These are phyloP conservation scores for Xylaria sp. DNA, from an alignment of 2,329 filamentous ascomycete species.

Conservation along the genomic window DNA sequence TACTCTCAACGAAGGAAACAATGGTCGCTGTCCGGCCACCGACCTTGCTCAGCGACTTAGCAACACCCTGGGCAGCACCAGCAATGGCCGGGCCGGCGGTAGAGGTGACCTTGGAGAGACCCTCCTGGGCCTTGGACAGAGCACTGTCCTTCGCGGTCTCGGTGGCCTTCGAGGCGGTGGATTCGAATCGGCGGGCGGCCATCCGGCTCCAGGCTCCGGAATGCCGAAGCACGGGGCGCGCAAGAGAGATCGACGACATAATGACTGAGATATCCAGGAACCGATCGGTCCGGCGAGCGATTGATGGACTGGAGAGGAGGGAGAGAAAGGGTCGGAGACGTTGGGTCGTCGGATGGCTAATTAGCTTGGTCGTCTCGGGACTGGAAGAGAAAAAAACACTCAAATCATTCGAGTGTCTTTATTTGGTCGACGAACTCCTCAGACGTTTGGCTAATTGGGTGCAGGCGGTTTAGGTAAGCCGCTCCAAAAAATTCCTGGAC, in stretches of 20 bases:
- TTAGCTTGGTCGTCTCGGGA: constrained; percentile 25
- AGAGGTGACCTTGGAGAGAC: constrained; percentile 73
- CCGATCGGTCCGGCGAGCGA: constrained; percentile 1
- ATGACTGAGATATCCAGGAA: constrained; percentile 12
- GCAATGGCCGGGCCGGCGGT: constrained; percentile 73
- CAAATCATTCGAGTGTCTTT: constrained; percentile 29
- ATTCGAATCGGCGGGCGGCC: constrained; percentile 55
- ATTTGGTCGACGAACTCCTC: constrained; percentile 4
- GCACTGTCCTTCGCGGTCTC: constrained; percentile 34
- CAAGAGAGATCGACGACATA: constrained; percentile 32
- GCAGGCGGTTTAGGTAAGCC: constrained; percentile 16
- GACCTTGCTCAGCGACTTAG: constrained; percentile 64
- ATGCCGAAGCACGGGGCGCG: constrained; percentile 33
- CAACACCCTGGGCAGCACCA: constrained; percentile 63
- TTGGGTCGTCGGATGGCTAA: constrained; percentile 22
- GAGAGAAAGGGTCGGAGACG: not conserved
- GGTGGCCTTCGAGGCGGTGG: constrained; percentile 40
- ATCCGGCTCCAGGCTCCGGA: constrained; percentile 38
- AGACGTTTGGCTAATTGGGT: constrained; percentile 9
- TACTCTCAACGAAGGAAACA: constrained; percentile 81
- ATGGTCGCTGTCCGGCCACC: constrained; percentile 78
- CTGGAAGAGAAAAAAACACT: constrained; percentile 41
- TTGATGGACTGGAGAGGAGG: constrained; percentile 20
- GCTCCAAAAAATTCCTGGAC: constrained; percentile 24
- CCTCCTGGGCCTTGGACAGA: constrained; percentile 66